Percentiles rank a stretch among this genome's conserved stretches.
Conservation (phyloP, 2,329 filamentous ascomycete genomes). For the Calycina marina region DNA sequence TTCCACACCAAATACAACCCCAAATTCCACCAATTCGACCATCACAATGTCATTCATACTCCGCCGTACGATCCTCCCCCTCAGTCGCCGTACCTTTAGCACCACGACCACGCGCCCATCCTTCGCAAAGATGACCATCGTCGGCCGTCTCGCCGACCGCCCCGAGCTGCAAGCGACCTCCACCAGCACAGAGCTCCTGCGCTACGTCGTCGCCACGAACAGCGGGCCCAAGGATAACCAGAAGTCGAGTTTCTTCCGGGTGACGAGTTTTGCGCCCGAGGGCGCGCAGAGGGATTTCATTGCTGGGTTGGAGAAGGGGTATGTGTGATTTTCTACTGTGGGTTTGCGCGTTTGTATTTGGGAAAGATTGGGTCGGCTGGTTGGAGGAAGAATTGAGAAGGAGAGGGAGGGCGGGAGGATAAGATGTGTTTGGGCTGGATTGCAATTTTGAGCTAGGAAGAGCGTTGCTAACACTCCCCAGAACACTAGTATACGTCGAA, state of each 20-base stretch:
- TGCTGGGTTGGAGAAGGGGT: constrained; percentile 72
- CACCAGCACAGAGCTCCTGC: constrained; percentile 59
- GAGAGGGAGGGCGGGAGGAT: not conserved
- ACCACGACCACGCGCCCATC: constrained; percentile 41
- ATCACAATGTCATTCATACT: constrained; percentile 17
- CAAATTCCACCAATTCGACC: not conserved
- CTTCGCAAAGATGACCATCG: constrained; percentile 68
- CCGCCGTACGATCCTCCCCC: constrained; percentile 25
- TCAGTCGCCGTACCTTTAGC: constrained; percentile 57
- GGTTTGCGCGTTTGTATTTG: not conserved
- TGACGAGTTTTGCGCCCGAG: constrained; percentile 57
- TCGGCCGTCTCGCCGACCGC: constrained; percentile 68
- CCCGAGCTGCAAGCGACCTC: constrained; percentile 62
- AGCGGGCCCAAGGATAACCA: constrained; percentile 53
- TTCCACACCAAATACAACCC: not conserved
- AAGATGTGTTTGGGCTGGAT: not conserved
- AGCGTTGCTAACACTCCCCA: no score
- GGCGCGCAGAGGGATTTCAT: constrained; percentile 59
- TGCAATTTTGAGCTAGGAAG: not conserved
- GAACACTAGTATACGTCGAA: constrained; percentile 69
- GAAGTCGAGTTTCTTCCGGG: constrained; percentile 72
- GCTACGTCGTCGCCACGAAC: constrained; percentile 62
- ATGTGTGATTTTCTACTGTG: constrained; percentile 26
- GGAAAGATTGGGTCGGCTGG: not conserved
- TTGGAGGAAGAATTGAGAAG: no score